These are phyloP conservation scores for Talaromyces sp. DNA, from an alignment of 2,329 filamentous ascomycete genomes.

Conservation along the genomic window DNA sequence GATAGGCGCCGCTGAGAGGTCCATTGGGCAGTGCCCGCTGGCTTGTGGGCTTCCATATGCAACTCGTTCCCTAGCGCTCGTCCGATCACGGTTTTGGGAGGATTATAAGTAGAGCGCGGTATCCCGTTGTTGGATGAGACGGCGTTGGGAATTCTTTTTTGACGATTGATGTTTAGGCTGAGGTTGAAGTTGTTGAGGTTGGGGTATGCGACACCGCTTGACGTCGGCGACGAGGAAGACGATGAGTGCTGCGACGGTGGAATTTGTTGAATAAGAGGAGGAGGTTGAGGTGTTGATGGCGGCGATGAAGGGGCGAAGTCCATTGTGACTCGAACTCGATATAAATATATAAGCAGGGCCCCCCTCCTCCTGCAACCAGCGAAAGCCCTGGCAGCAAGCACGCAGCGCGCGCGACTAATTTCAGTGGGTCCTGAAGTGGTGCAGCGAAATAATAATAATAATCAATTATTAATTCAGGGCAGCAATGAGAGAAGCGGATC, in stretches of 20 bases:
- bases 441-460: not conserved
- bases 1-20: slow-evolving; percentile 25
- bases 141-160: not conserved
- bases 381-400: not conserved
- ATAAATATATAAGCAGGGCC: not conserved
- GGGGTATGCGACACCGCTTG: not conserved
- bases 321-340: not conserved
- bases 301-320: slow-evolving; percentile 2
- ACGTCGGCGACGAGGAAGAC: not conserved
- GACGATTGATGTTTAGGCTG: not conserved
- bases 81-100: slow-evolving; percentile 37
- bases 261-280: not conserved
- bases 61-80: slow-evolving; percentile 40
- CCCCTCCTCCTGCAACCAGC: not conserved
- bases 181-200: not conserved
- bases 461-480: not conserved
- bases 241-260: not conserved
- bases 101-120: slow-evolving; percentile 21
- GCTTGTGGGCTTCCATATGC: slow-evolving; percentile 34
- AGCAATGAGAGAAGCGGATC: not conserved
- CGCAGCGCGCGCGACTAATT: not conserved
- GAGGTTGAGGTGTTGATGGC: not conserved
- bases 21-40: slow-evolving; percentile 1
- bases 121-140: not conserved
- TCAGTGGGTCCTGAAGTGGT: not conserved